A percentile compares a stretch with the other conserved stretches of the same genome.
Evolutionary conservation across 1,284 basidiomycete genomes (phyloP).

Genomic region (Cystobasidium pallidum): DNA sequence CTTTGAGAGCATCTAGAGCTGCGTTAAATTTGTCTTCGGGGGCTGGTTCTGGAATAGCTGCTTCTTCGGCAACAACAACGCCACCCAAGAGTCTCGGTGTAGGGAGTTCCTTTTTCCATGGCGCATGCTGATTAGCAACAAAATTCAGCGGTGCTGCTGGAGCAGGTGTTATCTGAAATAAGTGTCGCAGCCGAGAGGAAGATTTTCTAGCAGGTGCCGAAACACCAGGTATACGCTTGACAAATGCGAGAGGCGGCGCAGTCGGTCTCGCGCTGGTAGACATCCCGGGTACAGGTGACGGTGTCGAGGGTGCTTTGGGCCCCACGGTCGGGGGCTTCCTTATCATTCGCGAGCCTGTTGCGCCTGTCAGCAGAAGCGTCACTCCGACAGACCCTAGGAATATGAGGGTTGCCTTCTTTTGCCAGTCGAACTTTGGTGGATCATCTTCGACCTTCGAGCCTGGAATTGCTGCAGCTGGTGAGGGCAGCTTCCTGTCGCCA

Average conservation of each 20-base stretch:
- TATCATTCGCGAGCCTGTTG: constrained; percentile 48
- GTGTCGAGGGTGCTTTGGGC: background rate
- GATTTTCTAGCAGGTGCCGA: constrained; percentile 16
- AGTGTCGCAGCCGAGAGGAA: constrained; percentile 21
- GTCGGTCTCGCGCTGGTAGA: background rate
- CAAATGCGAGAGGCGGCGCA: background rate
- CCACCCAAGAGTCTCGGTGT: background rate
- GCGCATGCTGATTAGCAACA: constrained; percentile 30
- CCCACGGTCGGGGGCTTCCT: constrained; percentile 35
- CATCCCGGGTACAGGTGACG: background rate
- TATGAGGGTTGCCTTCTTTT: constrained; percentile 49
- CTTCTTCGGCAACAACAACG: constrained; percentile 11
- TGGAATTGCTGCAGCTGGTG: background rate
- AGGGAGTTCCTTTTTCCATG: constrained; percentile 10
- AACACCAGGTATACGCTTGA: constrained; percentile 9
- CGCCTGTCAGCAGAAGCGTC: constrained; percentile 51
- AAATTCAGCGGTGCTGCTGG: constrained; percentile 26
- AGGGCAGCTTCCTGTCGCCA: background rate
- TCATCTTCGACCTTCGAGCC: background rate
- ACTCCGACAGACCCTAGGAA: constrained; percentile 50
- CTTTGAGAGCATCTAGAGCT: constrained; percentile 37
- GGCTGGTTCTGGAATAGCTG: constrained; percentile 2
- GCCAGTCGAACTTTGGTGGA: constrained; percentile 9
- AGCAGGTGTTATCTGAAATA: constrained; percentile 19
- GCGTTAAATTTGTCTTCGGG: constrained; percentile 11